Evolutionary conservation across 805 yeast species (phyloP).

Genomic region (Nakazawaea laoshanensis): DNA sequence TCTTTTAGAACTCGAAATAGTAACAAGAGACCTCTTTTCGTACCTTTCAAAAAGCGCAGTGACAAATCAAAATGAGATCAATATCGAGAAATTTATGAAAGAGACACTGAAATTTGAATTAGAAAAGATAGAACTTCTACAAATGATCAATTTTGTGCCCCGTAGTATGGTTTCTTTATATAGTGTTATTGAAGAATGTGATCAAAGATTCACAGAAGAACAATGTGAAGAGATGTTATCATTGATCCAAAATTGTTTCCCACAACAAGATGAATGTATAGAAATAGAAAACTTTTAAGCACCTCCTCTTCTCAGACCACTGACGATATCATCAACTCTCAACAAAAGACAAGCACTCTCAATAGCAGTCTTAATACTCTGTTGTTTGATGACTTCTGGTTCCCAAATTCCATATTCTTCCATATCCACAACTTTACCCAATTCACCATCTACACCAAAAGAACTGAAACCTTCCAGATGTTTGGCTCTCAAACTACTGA

Average conservation of each 20-base stretch:
- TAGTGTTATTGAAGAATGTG: constrained; percentile 87
- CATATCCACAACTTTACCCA: constrained; percentile 94
- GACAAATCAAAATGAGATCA: constrained; percentile 22
- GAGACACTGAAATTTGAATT: constrained; percentile 43
- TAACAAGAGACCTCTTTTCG: constrained; percentile 37
- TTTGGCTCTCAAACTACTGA: constrained; percentile 89
- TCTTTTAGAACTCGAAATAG: constrained; percentile 38
- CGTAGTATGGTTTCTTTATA: constrained; percentile 70
- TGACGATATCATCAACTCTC: constrained; percentile 95
- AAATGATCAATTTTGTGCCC: constrained; percentile 77
- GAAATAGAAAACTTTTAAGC: constrained; percentile 13
- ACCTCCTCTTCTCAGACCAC: constrained; percentile 71
- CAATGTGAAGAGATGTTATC: constrained; percentile 51
- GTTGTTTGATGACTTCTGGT: constrained; percentile 97
- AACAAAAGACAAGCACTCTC: constrained; percentile 92
- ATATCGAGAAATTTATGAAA: constrained; percentile 29
- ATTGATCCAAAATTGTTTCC: constrained; percentile 46
- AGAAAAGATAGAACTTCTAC: constrained; percentile 78
- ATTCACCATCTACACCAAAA: constrained; percentile 91
- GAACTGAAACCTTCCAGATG: constrained; percentile 87
- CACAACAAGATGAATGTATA: constrained; percentile 25
- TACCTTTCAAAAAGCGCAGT: constrained; percentile 31
- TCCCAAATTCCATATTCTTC: constrained; percentile 96
- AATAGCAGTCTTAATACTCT: constrained; percentile 93
- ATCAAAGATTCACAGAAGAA: constrained; percentile 68